Evolutionary conservation across 768 basidiomycete species (phyloP).

Genomic region (Suillus weaverae): DNA sequence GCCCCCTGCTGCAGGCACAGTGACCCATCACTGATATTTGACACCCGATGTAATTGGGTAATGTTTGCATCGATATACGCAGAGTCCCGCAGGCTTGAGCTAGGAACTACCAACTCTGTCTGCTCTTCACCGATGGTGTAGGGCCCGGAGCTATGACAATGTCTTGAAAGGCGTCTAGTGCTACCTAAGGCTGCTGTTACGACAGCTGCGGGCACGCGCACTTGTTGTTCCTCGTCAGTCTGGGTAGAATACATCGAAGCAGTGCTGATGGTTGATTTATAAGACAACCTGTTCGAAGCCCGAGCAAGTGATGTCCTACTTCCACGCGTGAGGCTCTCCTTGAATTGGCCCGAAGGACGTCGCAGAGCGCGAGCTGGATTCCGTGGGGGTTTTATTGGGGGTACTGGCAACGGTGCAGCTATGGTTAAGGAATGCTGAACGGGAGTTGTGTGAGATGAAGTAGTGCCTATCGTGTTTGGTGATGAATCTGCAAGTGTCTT

Average conservation of each 20-base stretch:
- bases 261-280: constrained; percentile 33
- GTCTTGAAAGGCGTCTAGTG: constrained; percentile 17
- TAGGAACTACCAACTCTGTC: neutral
- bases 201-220: constrained; percentile 33
- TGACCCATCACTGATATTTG: constrained; percentile 31
- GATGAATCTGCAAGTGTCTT: neutral
- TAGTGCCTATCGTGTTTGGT: neutral
- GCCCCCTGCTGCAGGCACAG: constrained; percentile 14
- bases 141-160: constrained; percentile 16
- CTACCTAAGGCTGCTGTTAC: constrained; percentile 39
- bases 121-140: constrained; percentile 14
- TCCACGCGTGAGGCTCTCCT: neutral
- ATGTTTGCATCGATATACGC: neutral
- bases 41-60: constrained; percentile 25
- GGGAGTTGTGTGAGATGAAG: neutral
- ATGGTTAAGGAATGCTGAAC: neutral
- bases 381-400: neutral
- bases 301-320: neutral
- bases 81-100: neutral
- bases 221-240: constrained; percentile 37
- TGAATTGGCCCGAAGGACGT: neutral
- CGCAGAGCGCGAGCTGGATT: constrained; percentile 1
- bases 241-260: constrained; percentile 38
- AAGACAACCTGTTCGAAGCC: constrained; percentile 6
- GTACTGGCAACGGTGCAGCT: neutral